These are phyloP conservation scores for Collybia sp. DNA, from an alignment of 768 basidiomycete species.

Conservation along the genomic window DNA sequence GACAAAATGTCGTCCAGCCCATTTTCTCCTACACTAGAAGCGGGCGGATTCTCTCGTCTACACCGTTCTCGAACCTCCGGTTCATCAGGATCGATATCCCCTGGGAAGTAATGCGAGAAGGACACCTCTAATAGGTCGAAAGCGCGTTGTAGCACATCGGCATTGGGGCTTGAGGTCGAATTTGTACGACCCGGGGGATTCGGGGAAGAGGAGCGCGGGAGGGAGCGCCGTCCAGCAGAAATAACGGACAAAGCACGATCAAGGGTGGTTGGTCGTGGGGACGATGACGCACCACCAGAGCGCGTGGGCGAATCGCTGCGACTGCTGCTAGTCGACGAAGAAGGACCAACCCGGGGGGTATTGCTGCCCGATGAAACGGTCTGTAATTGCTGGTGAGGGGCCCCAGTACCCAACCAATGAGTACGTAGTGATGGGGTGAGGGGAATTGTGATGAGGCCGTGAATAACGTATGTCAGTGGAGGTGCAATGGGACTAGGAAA, in stretches of 20 bases:
- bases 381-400: slow-evolving; percentile 27
- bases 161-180: too few species aligned
- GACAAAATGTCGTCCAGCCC: slow-evolving; percentile 70
- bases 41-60: slow-evolving; percentile 42
- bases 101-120: slow-evolving; percentile 62
- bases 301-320: slow-evolving; percentile 32
- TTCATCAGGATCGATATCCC: slow-evolving; percentile 59
- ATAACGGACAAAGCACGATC: slow-evolving; percentile 58
- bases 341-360: slow-evolving; percentile 22
- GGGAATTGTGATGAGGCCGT: slow-evolving; percentile 78
- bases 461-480: slow-evolving; percentile 79
- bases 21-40: slow-evolving; percentile 7
- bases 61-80: slow-evolving; percentile 47
- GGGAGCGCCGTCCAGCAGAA: slow-evolving; percentile 44
- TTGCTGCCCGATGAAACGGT: slow-evolving; percentile 28
- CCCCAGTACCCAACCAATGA: slow-evolving; percentile 59
- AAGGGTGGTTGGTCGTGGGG: slow-evolving; percentile 39
- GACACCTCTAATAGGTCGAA: slow-evolving; percentile 64
- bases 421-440: slow-evolving; percentile 48
- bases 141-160: slow-evolving; percentile 57
- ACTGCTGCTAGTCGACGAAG: slow-evolving; percentile 21
- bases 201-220: slow-evolving; percentile 45
- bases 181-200: slow-evolving; percentile 20
- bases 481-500: slow-evolving; percentile 61
- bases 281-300: slow-evolving; percentile 15